Evolutionary conservation across 495 filamentous ascomycete genomes (phyloP), one percentile per base, ranked within the genome.

Genomic region (Aspergillus nidulans): DNA sequence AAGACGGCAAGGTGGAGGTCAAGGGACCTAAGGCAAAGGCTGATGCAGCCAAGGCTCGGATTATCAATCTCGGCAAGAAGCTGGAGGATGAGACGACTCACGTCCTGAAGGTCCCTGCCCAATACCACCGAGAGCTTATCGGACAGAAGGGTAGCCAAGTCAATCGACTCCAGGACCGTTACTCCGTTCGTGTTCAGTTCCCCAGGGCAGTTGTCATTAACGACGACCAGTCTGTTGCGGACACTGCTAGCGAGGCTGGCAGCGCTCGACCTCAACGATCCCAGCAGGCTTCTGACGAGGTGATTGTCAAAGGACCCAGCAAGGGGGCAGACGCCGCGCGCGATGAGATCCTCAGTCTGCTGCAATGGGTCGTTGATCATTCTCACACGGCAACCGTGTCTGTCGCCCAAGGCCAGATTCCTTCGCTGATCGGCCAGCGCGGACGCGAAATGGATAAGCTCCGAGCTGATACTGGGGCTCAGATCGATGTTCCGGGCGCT

Each of bases 111-210:
- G 86, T 97, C 53, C 87, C 91, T 47, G 85, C 91, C 24, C 86
- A 92, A 69, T 89, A 87, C 63, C 92, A 97, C 70, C 79, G 89
- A 46, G 90, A 87, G 52, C 65, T 88, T 56, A 87, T 88, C 48
- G 85, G 85, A 23, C 72, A 81, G 58, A 81, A 82, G 56, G 85
- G 85, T 32, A 78, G 67, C 61, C 82, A 86, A 63, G 81, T 88
- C 57, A 85, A 85, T 61, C 75, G 82, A 43, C 73, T 88, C 12
- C 89, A 95, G 69, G 87, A 87, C 41, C 84, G 90, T 39, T 97
- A 97, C 76, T 84, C 86, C 56, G 92, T 97, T 38, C 86, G 91
- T 49, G 90, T 99, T 57, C 90, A 95, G 68, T 97, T 99, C 77
- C 94, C 94, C 39, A 83, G 88, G 20, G 84, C 84, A 3, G 69